Evolutionary conservation across 108 stramenopile species (phyloP), one percentile per base, ranked within the genome.

Genomic region (Nitzschia sp.): DNA sequence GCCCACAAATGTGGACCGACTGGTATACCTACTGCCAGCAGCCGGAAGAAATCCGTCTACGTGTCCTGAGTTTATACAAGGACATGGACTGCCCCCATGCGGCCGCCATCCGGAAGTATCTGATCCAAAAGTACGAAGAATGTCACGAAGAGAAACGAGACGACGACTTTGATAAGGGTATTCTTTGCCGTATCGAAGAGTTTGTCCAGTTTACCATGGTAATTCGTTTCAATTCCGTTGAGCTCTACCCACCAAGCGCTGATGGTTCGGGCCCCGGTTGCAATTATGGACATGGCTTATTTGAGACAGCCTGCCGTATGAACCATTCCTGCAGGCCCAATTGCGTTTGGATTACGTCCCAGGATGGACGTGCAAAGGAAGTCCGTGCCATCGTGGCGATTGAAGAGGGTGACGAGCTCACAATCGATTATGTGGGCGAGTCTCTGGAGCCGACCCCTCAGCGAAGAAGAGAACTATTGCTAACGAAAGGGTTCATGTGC

Each of bases 241-340:
- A 76, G 34, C 32, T 76, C 47, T 46, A 46, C 23, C 75, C 75
- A 23, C 68, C 75, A 29, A 56, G 28, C 27, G 46, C 56, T n/a
- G 68, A 76, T 64, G 75, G 75, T 26, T 21, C n/a, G n/a, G 75
- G 75, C 23, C 75, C 67, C 8, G 68, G 67, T 24, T 26, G 42
- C 8, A 31, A 53, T 46, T 69, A 58, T 45, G 75, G 75, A 9
- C 61, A 64, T 25, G 75, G 75, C 1, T 25, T 76, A 18, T 76
- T 76, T 64, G 75, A 76, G 49, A 56, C 46, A n/a, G 75, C 75
- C 23, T 76, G 75, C 45, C 64, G 47, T 30, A 76, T 76, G 68
- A 76, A 59, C 45, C 75, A 76, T 45, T 76, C 75, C 9, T 76
- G 75, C 55, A 54, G 33, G 25, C 75, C 75, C 11, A 76, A 76